These are phyloP conservation scores for Fusarium sp. DNA, from an alignment of 2,329 filamentous ascomycete species.

Conservation along the genomic window DNA sequence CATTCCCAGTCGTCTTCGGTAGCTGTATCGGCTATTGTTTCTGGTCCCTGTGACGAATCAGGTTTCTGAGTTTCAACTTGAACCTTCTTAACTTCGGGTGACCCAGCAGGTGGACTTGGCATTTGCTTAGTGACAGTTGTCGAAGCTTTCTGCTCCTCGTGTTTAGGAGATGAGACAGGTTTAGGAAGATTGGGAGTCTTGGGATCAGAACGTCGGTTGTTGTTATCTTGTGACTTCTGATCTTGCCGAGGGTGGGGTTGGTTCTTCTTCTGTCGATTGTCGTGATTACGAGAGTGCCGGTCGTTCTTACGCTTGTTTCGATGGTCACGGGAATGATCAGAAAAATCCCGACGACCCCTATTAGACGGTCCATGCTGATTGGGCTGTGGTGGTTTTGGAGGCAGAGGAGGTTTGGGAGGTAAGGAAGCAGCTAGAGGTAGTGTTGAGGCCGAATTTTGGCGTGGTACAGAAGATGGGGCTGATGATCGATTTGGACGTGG, in stretches of 20 bases:
- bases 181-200: conserved; percentile 35
- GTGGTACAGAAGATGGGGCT: conserved; percentile 33
- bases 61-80: conserved; percentile 18
- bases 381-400: conserved; percentile 50
- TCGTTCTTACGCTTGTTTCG: conserved; percentile 52
- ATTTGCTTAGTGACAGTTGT: conserved; percentile 9
- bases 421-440: conserved; percentile 47
- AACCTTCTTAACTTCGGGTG: conserved; percentile 22
- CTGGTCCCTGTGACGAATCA: conserved; percentile 20
- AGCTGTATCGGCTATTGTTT: conserved; percentile 17
- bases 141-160: conserved; percentile 50
- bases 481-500: conserved; percentile 30
- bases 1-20: conserved; percentile 55
- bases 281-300: conserved; percentile 50
- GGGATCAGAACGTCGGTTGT: conserved; percentile 20
- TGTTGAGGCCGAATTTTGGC: conserved; percentile 33
- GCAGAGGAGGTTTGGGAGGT: conserved; percentile 53
- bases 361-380: conserved; percentile 31
- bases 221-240: conserved; percentile 46
- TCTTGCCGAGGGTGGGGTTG: conserved; percentile 40
- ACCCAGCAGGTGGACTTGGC: conserved; percentile 15
- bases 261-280: conserved; percentile 49
- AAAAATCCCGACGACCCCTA: conserved; percentile 46
- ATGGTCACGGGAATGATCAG: conserved; percentile 49
- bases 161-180: conserved; percentile 27